These are phyloP conservation scores for Trametes sp. DNA, from an alignment of 1,284 basidiomycete genomes.

Conservation along the genomic window DNA sequence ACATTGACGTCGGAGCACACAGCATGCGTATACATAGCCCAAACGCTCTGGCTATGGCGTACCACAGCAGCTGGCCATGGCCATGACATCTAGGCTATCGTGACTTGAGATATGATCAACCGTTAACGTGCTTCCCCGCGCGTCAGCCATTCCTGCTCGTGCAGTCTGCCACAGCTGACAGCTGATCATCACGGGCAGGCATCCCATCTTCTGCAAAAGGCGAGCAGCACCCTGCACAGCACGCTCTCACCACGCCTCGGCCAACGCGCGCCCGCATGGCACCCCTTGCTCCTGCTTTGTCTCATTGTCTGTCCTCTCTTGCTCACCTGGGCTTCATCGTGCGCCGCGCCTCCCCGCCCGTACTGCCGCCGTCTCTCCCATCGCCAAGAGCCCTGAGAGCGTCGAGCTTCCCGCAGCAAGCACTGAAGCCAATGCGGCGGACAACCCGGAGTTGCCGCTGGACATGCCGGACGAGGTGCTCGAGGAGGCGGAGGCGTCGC, in stretches of 20 bases:
- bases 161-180: background rate
- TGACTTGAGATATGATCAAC: background rate
- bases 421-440: too few relatives aligned
- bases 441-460: constrained; percentile 37
- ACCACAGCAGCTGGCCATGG: background rate
- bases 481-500: constrained; percentile 12
- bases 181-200: constrained; percentile 20
- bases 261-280: constrained; percentile 18
- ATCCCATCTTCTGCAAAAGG: constrained; percentile 10
- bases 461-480: constrained; percentile 29
- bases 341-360: constrained; percentile 31
- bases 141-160: background rate
- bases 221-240: constrained; percentile 18
- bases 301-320: constrained; percentile 1
- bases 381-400: constrained; percentile 15
- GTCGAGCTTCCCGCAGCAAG: too few relatives aligned
- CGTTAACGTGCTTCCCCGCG: background rate
- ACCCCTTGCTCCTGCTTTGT: background rate
- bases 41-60: too few relatives aligned
- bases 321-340: constrained; percentile 22
- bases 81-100: background rate
- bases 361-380: constrained; percentile 16
- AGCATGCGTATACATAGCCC: background rate
- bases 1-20: background rate
- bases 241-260: constrained; percentile 25